These are phyloP conservation scores for Globisporangium recalcitrans DNA, from an alignment of 352 stramenopile genomes.

Conservation along the genomic window DNA sequence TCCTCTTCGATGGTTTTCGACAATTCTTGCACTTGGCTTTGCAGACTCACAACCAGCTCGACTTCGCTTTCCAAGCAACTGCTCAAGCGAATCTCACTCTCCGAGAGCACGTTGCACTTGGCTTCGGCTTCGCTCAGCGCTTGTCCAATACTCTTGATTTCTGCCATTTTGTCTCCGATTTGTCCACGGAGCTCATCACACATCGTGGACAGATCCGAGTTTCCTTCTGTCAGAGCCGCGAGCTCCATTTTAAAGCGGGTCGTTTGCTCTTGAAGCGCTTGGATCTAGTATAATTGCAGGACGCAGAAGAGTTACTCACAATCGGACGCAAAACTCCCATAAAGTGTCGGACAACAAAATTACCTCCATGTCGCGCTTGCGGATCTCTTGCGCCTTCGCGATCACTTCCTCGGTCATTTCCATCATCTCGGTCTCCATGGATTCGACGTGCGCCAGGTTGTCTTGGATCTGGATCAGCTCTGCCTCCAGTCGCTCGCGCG, in stretches of 20 bases:
- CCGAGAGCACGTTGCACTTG: slow-evolving; percentile 51
- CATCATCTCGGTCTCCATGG: slow-evolving; percentile 69
- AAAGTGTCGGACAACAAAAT: slow-evolving; percentile 1
- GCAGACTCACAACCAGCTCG: slow-evolving; percentile 34
- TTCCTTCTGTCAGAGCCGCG: slow-evolving; percentile 36
- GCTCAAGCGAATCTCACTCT: slow-evolving; percentile 38
- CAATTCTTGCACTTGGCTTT: slow-evolving; percentile 38
- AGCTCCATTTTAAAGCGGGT: slow-evolving; percentile 45
- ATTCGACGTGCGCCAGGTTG: slow-evolving; percentile 53
- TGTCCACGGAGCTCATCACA: slow-evolving; percentile 31
- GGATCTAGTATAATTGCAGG: slow-evolving; percentile 24
- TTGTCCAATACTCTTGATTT: slow-evolving; percentile 29
- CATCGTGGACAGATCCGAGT: slow-evolving; percentile 40
- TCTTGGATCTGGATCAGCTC: slow-evolving; percentile 56
- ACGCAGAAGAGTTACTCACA: slow-evolving; percentile 1
- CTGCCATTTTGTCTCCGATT: slow-evolving; percentile 29
- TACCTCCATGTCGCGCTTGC: slow-evolving; percentile 49
- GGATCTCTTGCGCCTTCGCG: slow-evolving; percentile 66
- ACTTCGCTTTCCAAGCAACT: slow-evolving; percentile 39
- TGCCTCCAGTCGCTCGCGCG: slow-evolving; percentile 44
- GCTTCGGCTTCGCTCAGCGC: slow-evolving; percentile 35
- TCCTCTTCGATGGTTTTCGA: slow-evolving; percentile 35
- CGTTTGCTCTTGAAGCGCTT: slow-evolving; percentile 40
- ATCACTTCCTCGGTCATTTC: slow-evolving; percentile 81
- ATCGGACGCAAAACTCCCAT: neutral